Evolutionary conservation across 805 yeast species (phyloP).

Genomic region (Wickerhamiella sergipiensis): DNA sequence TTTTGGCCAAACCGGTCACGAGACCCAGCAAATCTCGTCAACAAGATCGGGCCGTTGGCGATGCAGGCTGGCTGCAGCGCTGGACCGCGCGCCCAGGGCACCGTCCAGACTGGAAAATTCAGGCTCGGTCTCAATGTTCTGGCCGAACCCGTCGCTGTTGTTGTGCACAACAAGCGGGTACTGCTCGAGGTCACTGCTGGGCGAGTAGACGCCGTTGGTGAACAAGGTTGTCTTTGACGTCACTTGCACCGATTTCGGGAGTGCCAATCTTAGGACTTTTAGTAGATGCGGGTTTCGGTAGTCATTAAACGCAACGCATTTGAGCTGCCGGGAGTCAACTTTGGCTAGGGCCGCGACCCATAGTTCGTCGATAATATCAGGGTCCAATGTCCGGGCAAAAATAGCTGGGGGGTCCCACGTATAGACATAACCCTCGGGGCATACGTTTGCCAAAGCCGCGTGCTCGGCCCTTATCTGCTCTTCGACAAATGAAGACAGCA

Average conservation of each 20-base stretch:
- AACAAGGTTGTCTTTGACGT: conserved; percentile 2
- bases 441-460: neutral
- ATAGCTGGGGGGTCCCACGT: conserved; percentile 19
- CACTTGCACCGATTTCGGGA: neutral
- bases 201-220: neutral
- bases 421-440: conserved; percentile 6
- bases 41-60: conserved; percentile 3
- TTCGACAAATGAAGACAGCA: conserved; percentile 8
- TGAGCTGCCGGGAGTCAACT: neutral
- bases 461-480: conserved; percentile 10
- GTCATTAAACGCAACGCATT: conserved; percentile 13
- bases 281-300: conserved; percentile 7
- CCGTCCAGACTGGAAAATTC: conserved; percentile 14
- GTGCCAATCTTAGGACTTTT: neutral
- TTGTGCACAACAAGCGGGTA: conserved; percentile 12
- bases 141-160: conserved; percentile 16
- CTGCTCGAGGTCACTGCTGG: neutral
- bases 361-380: conserved; percentile 9
- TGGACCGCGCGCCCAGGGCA: conserved; percentile 14
- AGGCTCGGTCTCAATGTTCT: conserved; percentile 13
- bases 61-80: conserved; percentile 12
- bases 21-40: neutral
- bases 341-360: conserved; percentile 11
- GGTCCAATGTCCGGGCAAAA: conserved; percentile 10
- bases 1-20: neutral